These are phyloP conservation scores for Excoecaria agallocha DNA, from an alignment of 345 rosid genomes.

Conservation along the genomic window DNA sequence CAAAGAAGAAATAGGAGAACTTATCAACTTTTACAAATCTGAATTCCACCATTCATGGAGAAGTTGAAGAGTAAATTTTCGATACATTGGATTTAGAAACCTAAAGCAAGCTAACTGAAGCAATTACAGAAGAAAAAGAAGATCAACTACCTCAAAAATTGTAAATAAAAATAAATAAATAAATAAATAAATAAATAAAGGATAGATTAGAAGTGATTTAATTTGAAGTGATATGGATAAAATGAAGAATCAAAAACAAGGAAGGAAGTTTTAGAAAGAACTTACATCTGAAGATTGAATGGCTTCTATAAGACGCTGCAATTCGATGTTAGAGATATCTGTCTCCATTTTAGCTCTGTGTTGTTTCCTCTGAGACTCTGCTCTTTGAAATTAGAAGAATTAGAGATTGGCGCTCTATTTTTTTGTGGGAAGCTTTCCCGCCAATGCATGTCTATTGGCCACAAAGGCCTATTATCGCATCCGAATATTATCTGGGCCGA, in stretches of 20 bases:
- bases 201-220: background rate
- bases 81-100: background rate
- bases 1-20: background rate
- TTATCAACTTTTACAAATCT: background rate
- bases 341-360: slow-evolving; percentile 48
- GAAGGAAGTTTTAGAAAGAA: background rate
- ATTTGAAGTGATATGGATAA: too few relatives aligned
- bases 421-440: slow-evolving; percentile 19
- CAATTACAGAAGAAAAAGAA: background rate
- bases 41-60: background rate
- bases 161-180: too few relatives aligned
- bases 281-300: slow-evolving; percentile 69
- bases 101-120: background rate
- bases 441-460: background rate
- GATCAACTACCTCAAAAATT: background rate
- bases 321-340: slow-evolving; percentile 26
- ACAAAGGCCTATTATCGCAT: too few relatives aligned
- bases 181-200: too few relatives aligned
- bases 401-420: background rate
- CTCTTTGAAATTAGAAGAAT: background rate
- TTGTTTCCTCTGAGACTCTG: too few relatives aligned
- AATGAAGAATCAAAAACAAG: background rate
- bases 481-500: too few relatives aligned
- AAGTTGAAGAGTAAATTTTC: background rate
- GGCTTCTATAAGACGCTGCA: slow-evolving; percentile 46